Base-by-base conservation (phyloP, 83 land plant species). In the Isoetes engelmannii region DNA sequence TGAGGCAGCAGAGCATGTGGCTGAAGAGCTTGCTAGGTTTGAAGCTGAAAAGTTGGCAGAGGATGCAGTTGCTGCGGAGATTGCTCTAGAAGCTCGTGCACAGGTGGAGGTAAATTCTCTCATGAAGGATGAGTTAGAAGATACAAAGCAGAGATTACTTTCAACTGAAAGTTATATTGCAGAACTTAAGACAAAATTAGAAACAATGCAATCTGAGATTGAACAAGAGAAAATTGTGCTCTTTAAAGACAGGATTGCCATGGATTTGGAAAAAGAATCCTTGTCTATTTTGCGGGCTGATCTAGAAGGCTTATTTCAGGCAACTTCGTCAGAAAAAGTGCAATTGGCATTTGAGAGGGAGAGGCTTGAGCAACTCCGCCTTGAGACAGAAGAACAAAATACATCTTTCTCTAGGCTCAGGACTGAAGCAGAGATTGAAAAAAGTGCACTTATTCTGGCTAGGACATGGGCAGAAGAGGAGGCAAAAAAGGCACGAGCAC, bases 381-480 rank as follows among this genome's bases (percentile, higher is more conserved):
- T 37, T 18, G 84, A 89, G 41, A 51, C 69, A 18, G 69, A 75
- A 61, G 61, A 44, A 19, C 83, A 82, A 70, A 70, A 48, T 15
- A 82, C 81, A 50, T 68, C 67, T 8, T 6, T 85, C 8, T 59
- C 79, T 61, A 84, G 78, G 64, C 62, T 74, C 6, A 92, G 83
- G 66, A 76, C 83, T 43, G 69, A 79, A 48, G 66, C 84, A 43
- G 88, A 88, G 72, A 76, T 92, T 61, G 98, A 94, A 74, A 87
- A 71, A 69, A 85, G 77, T 80, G 92, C 98, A 46, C 75, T 90
- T 42, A 70, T 65, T 8, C 78, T 86, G 41, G 85, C 86, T 37
- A 94, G 98, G 98, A 90, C 72, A 44, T 89, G 91, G 87, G 86
- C 86, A 61, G 92, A 89, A 70, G 96, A 92, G 44, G 95, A 89